Conservation (phyloP, 257 asterid species). For the Coffea canephora region DNA sequence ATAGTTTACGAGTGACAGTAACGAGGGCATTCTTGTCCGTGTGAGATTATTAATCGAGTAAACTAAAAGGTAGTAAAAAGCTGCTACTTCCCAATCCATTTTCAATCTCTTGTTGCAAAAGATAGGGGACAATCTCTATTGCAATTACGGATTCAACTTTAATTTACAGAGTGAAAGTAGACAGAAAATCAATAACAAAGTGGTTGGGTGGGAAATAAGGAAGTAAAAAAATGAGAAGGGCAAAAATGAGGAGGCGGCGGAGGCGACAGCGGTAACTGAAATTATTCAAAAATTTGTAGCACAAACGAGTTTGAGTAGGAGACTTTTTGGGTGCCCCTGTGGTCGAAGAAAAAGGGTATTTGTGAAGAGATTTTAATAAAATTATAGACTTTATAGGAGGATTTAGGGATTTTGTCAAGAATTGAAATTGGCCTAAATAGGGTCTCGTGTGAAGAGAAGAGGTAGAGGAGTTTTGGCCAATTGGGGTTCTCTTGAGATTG, state of each 20-base stretch:
- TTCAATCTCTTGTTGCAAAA: no score
- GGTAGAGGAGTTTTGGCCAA: slow-evolving; percentile 22
- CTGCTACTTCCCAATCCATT: no score
- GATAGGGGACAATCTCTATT: no score
- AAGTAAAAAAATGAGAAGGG: slow-evolving; percentile 80
- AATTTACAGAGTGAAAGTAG: slow-evolving; percentile 62
- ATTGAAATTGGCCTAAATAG: slow-evolving; percentile 47
- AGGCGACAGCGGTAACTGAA: slow-evolving; percentile 66
- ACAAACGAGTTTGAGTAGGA: slow-evolving; percentile 21
- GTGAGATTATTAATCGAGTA: no score
- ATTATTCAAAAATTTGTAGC: slow-evolving; percentile 43
- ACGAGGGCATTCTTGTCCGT: no score
- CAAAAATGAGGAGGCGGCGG: slow-evolving; percentile 39
- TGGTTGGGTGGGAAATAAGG: slow-evolving; percentile 82
- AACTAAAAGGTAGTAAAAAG: no score
- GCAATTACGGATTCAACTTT: no score
- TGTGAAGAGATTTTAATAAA: slow-evolving; percentile 52
- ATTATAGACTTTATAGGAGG: slow-evolving; percentile 57
- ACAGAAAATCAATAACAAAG: slow-evolving; percentile 77
- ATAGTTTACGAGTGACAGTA: no score
- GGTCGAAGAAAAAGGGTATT: slow-evolving; percentile 41
- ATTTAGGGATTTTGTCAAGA: slow-evolving; percentile 32
- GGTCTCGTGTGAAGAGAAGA: slow-evolving; percentile 55
- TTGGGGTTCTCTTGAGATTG: slow-evolving; percentile 31
- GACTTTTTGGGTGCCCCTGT: slow-evolving; percentile 31